Base-by-base conservation (phyloP, 495 filamentous ascomycete species). In the Oidiodendron maius region DNA sequence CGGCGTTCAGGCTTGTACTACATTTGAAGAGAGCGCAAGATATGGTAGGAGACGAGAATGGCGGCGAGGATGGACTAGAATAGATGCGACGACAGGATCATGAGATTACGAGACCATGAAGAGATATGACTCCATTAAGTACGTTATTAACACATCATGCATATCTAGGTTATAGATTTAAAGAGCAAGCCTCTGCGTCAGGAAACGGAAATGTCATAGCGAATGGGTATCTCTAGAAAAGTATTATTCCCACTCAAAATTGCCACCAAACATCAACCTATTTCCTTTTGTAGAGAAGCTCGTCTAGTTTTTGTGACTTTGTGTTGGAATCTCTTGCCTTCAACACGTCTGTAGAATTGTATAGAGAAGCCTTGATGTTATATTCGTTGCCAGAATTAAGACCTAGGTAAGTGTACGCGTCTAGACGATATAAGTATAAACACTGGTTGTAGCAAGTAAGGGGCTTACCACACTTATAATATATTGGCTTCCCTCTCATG, bases 1-100 rank as follows among this genome's bases (percentile, higher is more conserved):
- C 89, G 36, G 94, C 94, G 1, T 97, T 90, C 64, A 72, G 94
- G 30, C 69, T 99, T 11, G 77, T 96, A 17, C 66, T 99, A 37
- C 85, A 90, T 47, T 68, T 98, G 44, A 95, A 86, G 64, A 46
- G 38, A 36, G 37, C 48, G 26, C 52, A 9, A n/a, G 57, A 59
- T 5, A 59, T 59, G 57, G 37, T 43, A 17, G 57, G 57, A 6
- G 41, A 41, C 32, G 43, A 13, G 39, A 25, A 40, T 20, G 5
- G 17, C 28, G 37, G 25, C 24, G 48, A 25, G 28, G 23, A 36
- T 23, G 38, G 25, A 18, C n/a, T 5, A 9, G 28, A 8, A n/a
- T n/a, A 32, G 28, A 32, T 25, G 21, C 21, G 41, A 24, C 18
- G 4, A 47, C 23, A 17, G 13, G 26, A 20, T 18, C 4, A 22